A percentile compares a stretch with the other conserved stretches of the same genome.
Evolutionary conservation across 192 early-diverging fungal genomes (phyloP).

Genomic region (Backusella luteola): DNA sequence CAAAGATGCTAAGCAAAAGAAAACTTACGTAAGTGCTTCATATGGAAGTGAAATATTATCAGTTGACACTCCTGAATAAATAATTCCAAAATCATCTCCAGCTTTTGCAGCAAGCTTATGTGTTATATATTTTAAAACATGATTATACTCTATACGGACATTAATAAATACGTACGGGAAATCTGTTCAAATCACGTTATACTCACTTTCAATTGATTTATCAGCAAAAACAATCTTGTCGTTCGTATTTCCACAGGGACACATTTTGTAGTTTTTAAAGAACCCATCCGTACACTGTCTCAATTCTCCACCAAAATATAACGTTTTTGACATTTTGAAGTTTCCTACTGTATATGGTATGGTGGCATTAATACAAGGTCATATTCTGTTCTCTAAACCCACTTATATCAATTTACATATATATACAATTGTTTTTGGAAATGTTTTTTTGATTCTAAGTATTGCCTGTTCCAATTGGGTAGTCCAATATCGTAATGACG

Average conservation of each 20-base stretch:
- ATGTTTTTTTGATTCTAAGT: background rate
- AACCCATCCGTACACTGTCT: background rate
- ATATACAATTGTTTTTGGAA: background rate
- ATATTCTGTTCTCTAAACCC: background rate
- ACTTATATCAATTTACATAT: background rate
- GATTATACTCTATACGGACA: background rate
- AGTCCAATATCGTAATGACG: background rate
- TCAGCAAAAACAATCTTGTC: background rate
- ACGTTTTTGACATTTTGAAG: background rate
- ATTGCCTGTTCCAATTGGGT: background rate
- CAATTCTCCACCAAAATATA: background rate
- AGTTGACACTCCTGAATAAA: background rate
- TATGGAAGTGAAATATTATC: background rate
- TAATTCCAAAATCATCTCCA: background rate
- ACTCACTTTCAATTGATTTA: background rate
- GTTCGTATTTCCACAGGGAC: background rate
- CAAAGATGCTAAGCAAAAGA: background rate
- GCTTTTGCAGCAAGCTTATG: background rate
- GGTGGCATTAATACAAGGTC: background rate
- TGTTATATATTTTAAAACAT: background rate
- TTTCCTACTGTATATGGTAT: background rate
- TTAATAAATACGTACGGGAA: background rate
- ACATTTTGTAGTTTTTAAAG: background rate
- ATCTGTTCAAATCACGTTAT: background rate
- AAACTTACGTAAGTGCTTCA: background rate